Evolutionary conservation across 108 stramenopile genomes (phyloP), one percentile per base, ranked within the genome.

Genomic region (Chaetoceros muelleri): DNA sequence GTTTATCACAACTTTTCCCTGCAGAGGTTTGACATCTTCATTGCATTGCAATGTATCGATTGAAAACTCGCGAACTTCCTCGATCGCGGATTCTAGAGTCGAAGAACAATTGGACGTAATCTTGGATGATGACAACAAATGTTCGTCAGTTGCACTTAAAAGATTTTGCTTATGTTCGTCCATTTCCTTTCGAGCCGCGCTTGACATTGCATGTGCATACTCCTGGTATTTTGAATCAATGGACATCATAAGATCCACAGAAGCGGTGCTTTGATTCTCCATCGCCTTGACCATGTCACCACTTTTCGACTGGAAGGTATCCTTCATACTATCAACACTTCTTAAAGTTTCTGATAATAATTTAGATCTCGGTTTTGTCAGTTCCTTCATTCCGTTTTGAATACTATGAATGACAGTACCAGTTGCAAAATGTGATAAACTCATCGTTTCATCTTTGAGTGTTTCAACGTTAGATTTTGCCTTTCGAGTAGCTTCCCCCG

Each of bases 51-150:
- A 55, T 34, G 66, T 64, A 21, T 64, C 53, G 25, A 24, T 45
- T 23, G 71, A 51, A 53, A 73, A 80, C 24, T 74, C 58, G 23
- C 71, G 44, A 61, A 76, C 68, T 1, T 61, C 52, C 30, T 71
- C 48, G 31, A 53, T 53, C 16, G 52, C 34, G 23, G 26, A 30
- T 53, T 52, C 29, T 40, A 13, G 13, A 40, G 8, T 40, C 13
- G 34, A 40, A 10, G 13, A 13, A 17, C 30, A 47, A 18, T 34
- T 24, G 50, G 23, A 44, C 25, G 57, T 21, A 46, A 26, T 52
- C 31, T 24, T 23, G 17, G 57, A 55, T 10, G 45, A 52, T 0
- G 70, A 48, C 3, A 31, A 23, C 56, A 75, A 46, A n/a, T 24
- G 48, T 55, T 28, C 22, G 10, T 67, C 19, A 3, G 53, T 44